These are phyloP conservation scores for Aspergillus pseudonomiae DNA, from an alignment of 2,329 filamentous ascomycete genomes.

Conservation along the genomic window DNA sequence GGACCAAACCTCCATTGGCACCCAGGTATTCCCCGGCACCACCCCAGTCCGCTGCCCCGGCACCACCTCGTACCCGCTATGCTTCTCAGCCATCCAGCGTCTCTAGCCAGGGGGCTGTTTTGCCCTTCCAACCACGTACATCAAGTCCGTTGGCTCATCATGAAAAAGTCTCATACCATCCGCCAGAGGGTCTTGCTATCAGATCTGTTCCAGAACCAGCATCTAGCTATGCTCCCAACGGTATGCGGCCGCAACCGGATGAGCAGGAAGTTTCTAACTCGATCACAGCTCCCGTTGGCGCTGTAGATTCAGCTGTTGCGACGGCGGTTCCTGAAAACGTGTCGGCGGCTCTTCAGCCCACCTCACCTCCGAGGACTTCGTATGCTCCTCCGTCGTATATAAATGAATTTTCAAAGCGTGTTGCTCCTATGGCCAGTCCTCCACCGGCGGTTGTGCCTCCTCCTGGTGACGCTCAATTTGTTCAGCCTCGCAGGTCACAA, in stretches of 20 bases:
- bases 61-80: slow-evolving; percentile 41
- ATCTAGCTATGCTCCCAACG: slow-evolving; percentile 24
- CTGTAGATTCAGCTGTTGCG: slow-evolving; percentile 5
- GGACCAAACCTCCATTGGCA: slow-evolving; percentile 40
- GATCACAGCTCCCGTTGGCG: neutral
- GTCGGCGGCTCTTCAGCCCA: slow-evolving; percentile 22
- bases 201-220: slow-evolving; percentile 30
- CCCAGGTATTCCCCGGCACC: slow-evolving; percentile 52
- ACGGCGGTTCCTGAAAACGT: slow-evolving; percentile 12
- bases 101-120: slow-evolving; percentile 32
- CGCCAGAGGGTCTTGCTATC: slow-evolving; percentile 23
- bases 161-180: slow-evolving; percentile 40
- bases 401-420: slow-evolving; percentile 35
- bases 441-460: slow-evolving; percentile 24
- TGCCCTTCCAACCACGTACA: slow-evolving; percentile 64
- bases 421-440: slow-evolving; percentile 24
- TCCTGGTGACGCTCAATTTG: slow-evolving; percentile 31
- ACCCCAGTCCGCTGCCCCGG: slow-evolving; percentile 33
- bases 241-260: slow-evolving; percentile 22
- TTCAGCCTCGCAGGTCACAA: slow-evolving; percentile 53
- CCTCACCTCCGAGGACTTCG: slow-evolving; percentile 31
- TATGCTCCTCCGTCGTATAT: slow-evolving; percentile 38
- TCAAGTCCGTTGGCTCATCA: slow-evolving; percentile 66
- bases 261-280: slow-evolving; percentile 10
- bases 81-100: slow-evolving; percentile 40